Conservation (phyloP, 148 eudicot genomes). For the Cornus kousa region DNA sequence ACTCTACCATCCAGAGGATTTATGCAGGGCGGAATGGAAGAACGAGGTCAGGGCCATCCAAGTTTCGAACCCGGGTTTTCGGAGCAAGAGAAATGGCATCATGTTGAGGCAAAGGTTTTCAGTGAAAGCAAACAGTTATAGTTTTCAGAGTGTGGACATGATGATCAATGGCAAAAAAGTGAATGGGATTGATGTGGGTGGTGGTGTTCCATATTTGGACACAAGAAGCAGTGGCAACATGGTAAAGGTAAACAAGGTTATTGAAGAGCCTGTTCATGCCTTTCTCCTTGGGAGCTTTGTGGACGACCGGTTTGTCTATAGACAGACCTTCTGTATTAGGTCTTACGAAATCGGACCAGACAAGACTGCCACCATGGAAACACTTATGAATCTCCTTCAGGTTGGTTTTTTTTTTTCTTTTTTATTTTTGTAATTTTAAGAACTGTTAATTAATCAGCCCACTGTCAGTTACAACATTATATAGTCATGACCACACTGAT, state of each 20-base stretch:
- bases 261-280: conserved; percentile 31
- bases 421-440: not conserved
- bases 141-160: conserved; percentile 22
- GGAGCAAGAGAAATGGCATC: not conserved
- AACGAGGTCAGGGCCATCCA: not conserved
- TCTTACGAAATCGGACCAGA: conserved; percentile 93
- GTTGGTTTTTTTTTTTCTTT: conserved; percentile 17
- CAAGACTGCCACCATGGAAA: conserved; percentile 88
- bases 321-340: conserved; percentile 68
- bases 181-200: conserved; percentile 42
- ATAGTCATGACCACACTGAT: no score
- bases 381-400: conserved; percentile 82
- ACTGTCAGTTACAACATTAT: no score
- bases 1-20: not conserved
- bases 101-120: conserved; percentile 6
- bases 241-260: conserved; percentile 15
- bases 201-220: conserved; percentile 23
- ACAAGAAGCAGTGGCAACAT: conserved; percentile 5
- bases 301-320: conserved; percentile 51
- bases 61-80: conserved; percentile 1
- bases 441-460: no score
- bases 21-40: not conserved
- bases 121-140: conserved; percentile 25
- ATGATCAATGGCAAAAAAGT: conserved; percentile 55
- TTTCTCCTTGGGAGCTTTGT: conserved; percentile 62